Evolutionary conservation across 768 basidiomycete species (phyloP), one percentile per base, ranked within the genome.

Genomic region (Russula ochroleuca): DNA sequence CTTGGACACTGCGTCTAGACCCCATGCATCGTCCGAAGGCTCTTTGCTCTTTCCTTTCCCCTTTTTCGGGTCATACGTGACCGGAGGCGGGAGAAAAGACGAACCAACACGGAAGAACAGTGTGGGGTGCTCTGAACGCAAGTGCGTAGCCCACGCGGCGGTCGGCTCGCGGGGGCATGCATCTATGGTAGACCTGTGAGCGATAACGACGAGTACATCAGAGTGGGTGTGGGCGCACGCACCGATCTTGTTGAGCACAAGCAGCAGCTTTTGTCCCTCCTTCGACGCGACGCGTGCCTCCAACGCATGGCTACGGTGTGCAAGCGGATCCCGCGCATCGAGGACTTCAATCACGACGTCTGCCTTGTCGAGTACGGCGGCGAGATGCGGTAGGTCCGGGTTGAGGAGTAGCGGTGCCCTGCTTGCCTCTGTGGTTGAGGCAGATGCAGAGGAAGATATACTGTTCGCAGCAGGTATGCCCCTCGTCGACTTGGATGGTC

Each of bases 231-330:
- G 17, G 1, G 9, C 13, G 55, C 53, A 79, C 87, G 62, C 69
- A 92, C 94, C 94, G 67, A 88, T 87, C 78, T 97, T 97, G 74
- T 89, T 95, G 59, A 97, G 73, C 19, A 95, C 78, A n/a, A 94
- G 74, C 21, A 87, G 68, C 14, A 88, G 74, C 72, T 74, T 78
- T 69, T 81, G 81, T 64, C 73, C 81, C 45, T 64, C 72, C 49
- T 72, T 77, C 49, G 76, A 76, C 40, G 74, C 73, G 21, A 76
- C 74, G 53, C 86, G 73, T 23, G 80, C 75, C 71, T 94, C 91
- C 55, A 92, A 61, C 63, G 81, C 79, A 37, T 73, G 72, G 69
- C 87, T 90, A 56, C 92, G 80, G 71, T 82, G 86, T 21, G 88
- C 78, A 13, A 83, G 72, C 13, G 94, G 93, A 72, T 96, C 94